Evolutionary conservation across 768 basidiomycete genomes (phyloP).

Genomic region (Amanita muscaria): DNA sequence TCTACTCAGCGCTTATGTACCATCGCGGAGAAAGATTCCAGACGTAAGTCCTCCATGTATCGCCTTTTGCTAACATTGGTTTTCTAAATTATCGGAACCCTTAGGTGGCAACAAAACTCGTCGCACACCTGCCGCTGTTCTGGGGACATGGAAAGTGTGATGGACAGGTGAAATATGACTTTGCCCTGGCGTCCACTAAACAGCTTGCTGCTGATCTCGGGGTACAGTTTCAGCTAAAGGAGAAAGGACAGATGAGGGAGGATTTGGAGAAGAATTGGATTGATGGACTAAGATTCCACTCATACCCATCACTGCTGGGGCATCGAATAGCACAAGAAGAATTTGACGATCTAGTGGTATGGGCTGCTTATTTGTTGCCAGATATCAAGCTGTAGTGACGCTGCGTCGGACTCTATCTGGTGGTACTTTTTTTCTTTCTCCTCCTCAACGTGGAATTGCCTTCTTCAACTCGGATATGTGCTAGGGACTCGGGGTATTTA

Average conservation of each 20-base stretch:
- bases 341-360: constrained; percentile 19
- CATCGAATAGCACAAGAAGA: constrained; percentile 21
- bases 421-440: too few species aligned
- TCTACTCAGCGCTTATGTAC: constrained; percentile 55
- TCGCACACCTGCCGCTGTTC: constrained; percentile 53
- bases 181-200: constrained; percentile 38
- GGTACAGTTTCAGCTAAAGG: constrained; percentile 22
- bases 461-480: too few species aligned
- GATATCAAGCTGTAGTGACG: constrained; percentile 7
- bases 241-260: constrained; percentile 12
- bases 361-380: constrained; percentile 15
- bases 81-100: not conserved
- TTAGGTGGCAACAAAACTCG: constrained; percentile 41
- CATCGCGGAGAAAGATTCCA: constrained; percentile 43
- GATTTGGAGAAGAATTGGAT: constrained; percentile 10
- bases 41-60: constrained; percentile 27
- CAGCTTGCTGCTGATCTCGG: constrained; percentile 40
- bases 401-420: too few species aligned
- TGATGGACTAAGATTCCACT: constrained; percentile 19
- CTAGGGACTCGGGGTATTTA: too few species aligned
- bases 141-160: constrained; percentile 69
- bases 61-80: not conserved
- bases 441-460: too few species aligned
- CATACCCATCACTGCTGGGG: constrained; percentile 19
- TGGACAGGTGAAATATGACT: constrained; percentile 42